These are phyloP conservation scores for Mycena vulgaris DNA, from an alignment of 768 basidiomycete genomes.

Conservation along the genomic window DNA sequence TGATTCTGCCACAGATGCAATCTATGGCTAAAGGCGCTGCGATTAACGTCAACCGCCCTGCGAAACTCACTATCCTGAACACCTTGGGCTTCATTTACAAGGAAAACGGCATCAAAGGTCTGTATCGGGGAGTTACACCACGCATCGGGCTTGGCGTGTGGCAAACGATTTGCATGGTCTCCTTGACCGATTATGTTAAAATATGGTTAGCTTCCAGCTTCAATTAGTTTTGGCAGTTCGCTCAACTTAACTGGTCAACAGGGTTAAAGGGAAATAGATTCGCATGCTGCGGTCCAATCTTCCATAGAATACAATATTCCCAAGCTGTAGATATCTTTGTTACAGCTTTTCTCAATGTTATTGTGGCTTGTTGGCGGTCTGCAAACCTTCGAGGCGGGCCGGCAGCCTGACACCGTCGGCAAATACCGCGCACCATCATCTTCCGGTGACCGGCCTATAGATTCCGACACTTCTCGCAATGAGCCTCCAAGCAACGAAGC, in stretches of 20 bases:
- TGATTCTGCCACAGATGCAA: conserved; percentile 83
- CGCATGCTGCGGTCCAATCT: conserved; percentile 41
- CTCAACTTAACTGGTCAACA: conserved; percentile 45
- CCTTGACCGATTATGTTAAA: conserved; percentile 97
- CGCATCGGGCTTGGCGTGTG: conserved; percentile 96
- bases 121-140: conserved; percentile 98
- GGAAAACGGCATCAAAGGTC: conserved; percentile 95
- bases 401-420: too few species aligned
- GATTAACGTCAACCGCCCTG: conserved; percentile 84
- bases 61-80: conserved; percentile 92
- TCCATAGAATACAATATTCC: conserved; percentile 42
- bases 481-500: background rate
- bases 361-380: too few species aligned
- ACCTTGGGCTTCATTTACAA: conserved; percentile 96
- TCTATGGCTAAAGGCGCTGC: conserved; percentile 91
- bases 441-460: too few species aligned
- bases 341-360: too few species aligned
- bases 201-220: conserved; percentile 67
- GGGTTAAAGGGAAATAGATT: conserved; percentile 66
- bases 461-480: too few species aligned
- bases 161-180: conserved; percentile 99
- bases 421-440: too few species aligned
- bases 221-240: background rate
- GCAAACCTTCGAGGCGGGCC: too few species aligned
- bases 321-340: conserved; percentile 37